Evolutionary conservation across 345 rosid genomes (phyloP).

Genomic region (Reutealis trisperma): DNA sequence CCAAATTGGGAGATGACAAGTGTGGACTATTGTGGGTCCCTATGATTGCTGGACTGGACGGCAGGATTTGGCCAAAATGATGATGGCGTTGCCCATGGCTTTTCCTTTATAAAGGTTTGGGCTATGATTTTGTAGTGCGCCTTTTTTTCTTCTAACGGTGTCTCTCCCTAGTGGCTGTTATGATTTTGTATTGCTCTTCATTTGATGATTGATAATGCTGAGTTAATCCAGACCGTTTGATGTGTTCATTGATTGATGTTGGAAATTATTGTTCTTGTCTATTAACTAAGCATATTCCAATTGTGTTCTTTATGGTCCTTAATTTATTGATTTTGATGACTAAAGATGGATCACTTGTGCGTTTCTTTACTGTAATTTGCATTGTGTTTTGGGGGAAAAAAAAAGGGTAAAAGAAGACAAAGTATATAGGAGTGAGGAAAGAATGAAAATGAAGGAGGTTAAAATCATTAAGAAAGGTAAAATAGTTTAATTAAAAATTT

Average conservation of each 20-base stretch:
- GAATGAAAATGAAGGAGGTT: too few species aligned
- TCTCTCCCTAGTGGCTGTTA: background rate
- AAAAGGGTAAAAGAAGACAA: too few species aligned
- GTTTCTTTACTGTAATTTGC: too few species aligned
- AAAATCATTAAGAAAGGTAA: too few species aligned
- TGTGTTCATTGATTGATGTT: background rate
- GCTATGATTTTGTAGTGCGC: background rate
- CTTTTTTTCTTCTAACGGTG: background rate
- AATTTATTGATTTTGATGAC: too few species aligned
- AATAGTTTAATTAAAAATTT: too few species aligned
- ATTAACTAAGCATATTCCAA: too few species aligned
- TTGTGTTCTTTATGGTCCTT: too few species aligned
- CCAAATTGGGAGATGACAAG: conserved; percentile 14
- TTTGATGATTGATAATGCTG: background rate
- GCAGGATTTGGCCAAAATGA: conserved; percentile 32
- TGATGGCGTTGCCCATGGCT: conserved; percentile 1
- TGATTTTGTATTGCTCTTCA: background rate
- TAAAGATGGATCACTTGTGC: too few species aligned
- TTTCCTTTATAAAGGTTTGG: background rate
- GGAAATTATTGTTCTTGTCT: background rate
- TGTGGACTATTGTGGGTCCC: conserved; percentile 29
- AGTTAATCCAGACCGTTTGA: background rate
- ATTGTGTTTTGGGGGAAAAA: too few species aligned
- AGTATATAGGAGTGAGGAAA: too few species aligned
- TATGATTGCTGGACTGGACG: conserved; percentile 30